These are phyloP conservation scores for Acer campestre DNA, from an alignment of 345 rosid genomes.

Conservation along the genomic window DNA sequence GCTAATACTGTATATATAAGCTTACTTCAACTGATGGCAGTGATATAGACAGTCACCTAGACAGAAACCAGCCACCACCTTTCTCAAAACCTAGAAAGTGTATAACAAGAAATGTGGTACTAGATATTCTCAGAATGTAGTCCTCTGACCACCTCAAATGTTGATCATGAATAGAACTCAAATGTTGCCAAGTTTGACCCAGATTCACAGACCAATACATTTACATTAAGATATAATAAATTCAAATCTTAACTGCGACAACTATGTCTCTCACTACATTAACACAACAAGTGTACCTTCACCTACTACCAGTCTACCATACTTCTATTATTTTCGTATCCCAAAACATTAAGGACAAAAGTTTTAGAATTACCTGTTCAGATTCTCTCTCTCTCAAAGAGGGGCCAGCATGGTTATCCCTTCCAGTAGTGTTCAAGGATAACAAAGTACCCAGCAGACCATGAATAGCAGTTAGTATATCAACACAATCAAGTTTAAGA, in stretches of 20 bases:
- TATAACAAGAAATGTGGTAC: neutral
- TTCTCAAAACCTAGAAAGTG: neutral
- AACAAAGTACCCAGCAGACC: conserved; percentile 49
- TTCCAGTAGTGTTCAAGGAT: conserved; percentile 31
- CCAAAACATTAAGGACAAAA: neutral
- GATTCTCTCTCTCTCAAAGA: conserved; percentile 43
- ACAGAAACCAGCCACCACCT: neutral
- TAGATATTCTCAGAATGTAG: neutral
- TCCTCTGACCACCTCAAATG: neutral
- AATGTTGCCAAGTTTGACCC: neutral
- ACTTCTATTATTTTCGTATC: neutral
- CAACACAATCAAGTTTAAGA: conserved; percentile 67
- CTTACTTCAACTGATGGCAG: neutral
- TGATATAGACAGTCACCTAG: neutral
- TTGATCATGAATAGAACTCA: neutral
- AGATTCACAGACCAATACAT: neutral
- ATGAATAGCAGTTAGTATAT: conserved; percentile 54
- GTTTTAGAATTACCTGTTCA: conserved; percentile 55
- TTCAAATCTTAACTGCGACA: neutral
- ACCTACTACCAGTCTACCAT: neutral
- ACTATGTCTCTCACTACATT: neutral
- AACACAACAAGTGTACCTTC: neutral
- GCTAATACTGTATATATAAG: neutral
- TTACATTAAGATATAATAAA: neutral
- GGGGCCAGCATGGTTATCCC: conserved; percentile 27